Evolutionary conservation across 2,329 filamentous ascomycete genomes (phyloP).

Genomic region (Plectosphaerella cucumerina): DNA sequence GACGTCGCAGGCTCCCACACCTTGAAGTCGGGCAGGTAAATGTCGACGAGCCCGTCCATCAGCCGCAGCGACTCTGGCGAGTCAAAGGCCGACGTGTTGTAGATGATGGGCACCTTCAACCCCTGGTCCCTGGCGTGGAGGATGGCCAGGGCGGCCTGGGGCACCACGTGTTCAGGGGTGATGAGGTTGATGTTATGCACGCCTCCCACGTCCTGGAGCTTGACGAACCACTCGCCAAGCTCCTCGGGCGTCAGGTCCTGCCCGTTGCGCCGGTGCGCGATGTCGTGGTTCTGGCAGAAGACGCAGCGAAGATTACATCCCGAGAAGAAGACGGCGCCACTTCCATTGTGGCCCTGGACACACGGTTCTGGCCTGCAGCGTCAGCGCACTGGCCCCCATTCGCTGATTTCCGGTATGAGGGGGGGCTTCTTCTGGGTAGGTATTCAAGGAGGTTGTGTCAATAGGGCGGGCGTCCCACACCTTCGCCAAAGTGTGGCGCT

Average conservation of each 20-base stretch:
- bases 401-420: not conserved
- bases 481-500: conserved; percentile 80
- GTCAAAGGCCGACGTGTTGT: conserved; percentile 83
- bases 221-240: conserved; percentile 77
- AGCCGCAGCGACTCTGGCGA: conserved; percentile 66
- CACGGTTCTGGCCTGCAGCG: conserved; percentile 59
- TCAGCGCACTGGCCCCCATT: conserved; percentile 5
- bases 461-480: conserved; percentile 24
- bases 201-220: conserved; percentile 72
- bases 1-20: conserved; percentile 67
- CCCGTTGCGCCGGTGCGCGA: conserved; percentile 76
- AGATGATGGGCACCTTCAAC: conserved; percentile 69
- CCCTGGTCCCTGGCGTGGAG: conserved; percentile 68
- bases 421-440: not conserved
- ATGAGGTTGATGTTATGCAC: conserved; percentile 91
- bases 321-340: conserved; percentile 76
- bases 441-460: not conserved
- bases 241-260: conserved; percentile 76
- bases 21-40: conserved; percentile 88
- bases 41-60: conserved; percentile 76
- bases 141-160: conserved; percentile 75
- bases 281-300: conserved; percentile 80
- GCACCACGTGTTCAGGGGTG: conserved; percentile 82
- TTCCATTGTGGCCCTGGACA: conserved; percentile 77
- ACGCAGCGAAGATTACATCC: conserved; percentile 72